Conservation (phyloP, 352 stramenopile genomes). For the Ophiocytium majus region DNA sequence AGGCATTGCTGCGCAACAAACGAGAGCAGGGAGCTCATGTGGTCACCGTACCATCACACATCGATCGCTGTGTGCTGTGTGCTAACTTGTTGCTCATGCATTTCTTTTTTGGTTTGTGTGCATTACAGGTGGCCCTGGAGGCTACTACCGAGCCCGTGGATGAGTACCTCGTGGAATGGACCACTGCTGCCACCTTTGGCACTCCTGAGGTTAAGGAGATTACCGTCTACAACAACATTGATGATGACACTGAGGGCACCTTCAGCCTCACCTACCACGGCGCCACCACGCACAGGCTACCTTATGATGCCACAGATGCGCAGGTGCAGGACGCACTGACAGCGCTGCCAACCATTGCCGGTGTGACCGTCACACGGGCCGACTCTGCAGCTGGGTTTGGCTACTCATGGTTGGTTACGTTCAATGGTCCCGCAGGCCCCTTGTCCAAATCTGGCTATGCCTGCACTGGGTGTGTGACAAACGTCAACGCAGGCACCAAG, state of each 20-base stretch:
- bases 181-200: conserved; percentile 56
- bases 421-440: conserved; percentile 36
- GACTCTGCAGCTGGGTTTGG: conserved; percentile 23
- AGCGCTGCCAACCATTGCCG: conserved; percentile 74
- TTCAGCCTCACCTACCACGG: conserved; percentile 72
- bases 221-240: conserved; percentile 49
- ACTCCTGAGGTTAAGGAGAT: conserved; percentile 46
- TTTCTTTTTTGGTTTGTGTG: too few species aligned
- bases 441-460: conserved; percentile 43
- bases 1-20: too few species aligned
- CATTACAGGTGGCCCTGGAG: conserved; percentile 9
- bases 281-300: conserved; percentile 29
- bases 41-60: too few species aligned
- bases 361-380: conserved; percentile 70
- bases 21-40: too few species aligned
- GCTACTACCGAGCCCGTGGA: conserved; percentile 21
- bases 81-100: too few species aligned
- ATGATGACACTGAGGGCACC: conserved; percentile 54
- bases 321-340: conserved; percentile 72
- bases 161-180: conserved; percentile 60
- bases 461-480: conserved; percentile 46
- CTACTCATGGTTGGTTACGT: conserved; percentile 47
- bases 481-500: neutral
- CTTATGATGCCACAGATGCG: conserved; percentile 61
- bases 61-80: too few species aligned